Evolutionary conservation across 2,329 filamentous ascomycete genomes (phyloP).

Genomic region (Xylaria sp.): DNA sequence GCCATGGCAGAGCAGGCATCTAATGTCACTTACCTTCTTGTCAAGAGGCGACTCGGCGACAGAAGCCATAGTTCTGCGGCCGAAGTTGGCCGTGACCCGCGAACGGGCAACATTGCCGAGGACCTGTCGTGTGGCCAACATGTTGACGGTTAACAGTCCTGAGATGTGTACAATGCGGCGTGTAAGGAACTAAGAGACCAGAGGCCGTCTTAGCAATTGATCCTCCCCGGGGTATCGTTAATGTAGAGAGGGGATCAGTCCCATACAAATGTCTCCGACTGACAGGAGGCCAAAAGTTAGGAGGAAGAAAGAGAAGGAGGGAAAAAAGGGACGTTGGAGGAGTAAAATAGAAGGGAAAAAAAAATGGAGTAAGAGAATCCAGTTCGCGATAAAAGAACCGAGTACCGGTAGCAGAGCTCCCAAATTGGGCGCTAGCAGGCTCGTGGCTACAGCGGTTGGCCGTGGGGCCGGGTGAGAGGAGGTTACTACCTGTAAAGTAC

Average conservation of each 20-base stretch:
- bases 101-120: constrained; percentile 59
- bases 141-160: constrained; percentile 40
- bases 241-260: constrained; percentile 29
- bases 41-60: constrained; percentile 80
- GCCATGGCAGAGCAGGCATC: not conserved
- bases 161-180: constrained; percentile 17
- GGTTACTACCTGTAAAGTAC: not conserved
- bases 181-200: constrained; percentile 12
- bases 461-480: not conserved
- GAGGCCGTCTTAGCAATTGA: constrained; percentile 32
- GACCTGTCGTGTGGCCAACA: constrained; percentile 68
- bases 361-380: constrained; percentile 37
- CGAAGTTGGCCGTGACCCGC: constrained; percentile 50
- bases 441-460: constrained; percentile 8
- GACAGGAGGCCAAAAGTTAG: constrained; percentile 8
- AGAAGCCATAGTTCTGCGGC: constrained; percentile 71
- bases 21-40: constrained; percentile 62
- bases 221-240: constrained; percentile 18
- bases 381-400: constrained; percentile 32
- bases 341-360: constrained; percentile 21
- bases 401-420: constrained; percentile 21
- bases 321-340: constrained; percentile 11
- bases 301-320: constrained; percentile 14
- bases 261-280: constrained; percentile 30
- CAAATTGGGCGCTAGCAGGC: constrained; percentile 13